phyloP scores from a whole-genome alignment of 1,284 basidiomycete genomes.

The Uromyces viciae-fabae region DNA sequence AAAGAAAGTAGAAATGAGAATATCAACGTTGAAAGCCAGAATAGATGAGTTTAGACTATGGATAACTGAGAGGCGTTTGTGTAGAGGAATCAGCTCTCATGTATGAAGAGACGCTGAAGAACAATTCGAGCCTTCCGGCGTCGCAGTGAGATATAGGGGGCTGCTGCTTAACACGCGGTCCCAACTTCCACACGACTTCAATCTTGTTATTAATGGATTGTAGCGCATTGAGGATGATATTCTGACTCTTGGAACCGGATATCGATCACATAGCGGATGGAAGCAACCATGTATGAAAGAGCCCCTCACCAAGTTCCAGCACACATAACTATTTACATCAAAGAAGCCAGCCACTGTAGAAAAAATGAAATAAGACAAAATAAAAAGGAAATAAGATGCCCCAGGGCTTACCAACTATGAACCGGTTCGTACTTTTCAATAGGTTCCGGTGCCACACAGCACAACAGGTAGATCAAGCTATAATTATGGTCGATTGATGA shows the following conservation, averaged over 20 bases:
- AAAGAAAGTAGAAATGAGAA: slow-evolving; percentile 23
- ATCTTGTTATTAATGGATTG: slow-evolving; percentile 7
- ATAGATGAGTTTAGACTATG: slow-evolving; percentile 11
- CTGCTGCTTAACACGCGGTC: slow-evolving; percentile 13
- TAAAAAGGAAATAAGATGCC: too few species aligned
- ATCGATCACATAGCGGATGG: neutral
- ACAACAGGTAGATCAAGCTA: neutral
- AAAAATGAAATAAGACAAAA: neutral
- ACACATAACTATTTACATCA: neutral
- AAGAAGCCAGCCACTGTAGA: too few species aligned
- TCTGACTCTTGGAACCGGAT: slow-evolving; percentile 23
- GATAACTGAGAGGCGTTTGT: slow-evolving; percentile 12
- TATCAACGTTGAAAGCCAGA: slow-evolving; percentile 22
- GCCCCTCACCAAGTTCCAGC: neutral
- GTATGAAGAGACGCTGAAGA: neutral
- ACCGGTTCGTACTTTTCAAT: neutral
- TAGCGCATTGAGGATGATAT: slow-evolving; percentile 7
- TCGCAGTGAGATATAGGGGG: neutral
- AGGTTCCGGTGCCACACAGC: neutral
- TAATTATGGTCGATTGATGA: neutral
- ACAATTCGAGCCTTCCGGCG: neutral
- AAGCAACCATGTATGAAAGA: slow-evolving; percentile 15
- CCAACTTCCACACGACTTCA: slow-evolving; percentile 11
- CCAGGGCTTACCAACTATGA: slow-evolving; percentile 7
- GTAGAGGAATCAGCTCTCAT: neutral